Evolutionary conservation across 208 protist genomes (phyloP), one percentile per base, ranked within the genome.

Genomic region (Trypanosoma avium): DNA sequence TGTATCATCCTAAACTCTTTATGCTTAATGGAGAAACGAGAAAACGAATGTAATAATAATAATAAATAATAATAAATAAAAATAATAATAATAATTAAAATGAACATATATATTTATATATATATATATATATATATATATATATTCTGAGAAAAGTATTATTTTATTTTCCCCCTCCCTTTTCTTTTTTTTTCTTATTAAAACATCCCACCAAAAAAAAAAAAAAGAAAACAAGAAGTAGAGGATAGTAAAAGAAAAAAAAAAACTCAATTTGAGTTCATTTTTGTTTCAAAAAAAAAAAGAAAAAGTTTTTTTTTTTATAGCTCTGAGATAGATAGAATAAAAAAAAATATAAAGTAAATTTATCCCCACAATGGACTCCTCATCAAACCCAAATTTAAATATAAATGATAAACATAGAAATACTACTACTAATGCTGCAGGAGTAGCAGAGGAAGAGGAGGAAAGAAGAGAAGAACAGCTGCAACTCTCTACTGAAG

Each of bases 221-320:
- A 38, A n/a, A n/a, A 42, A 8, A 42, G 12, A 42, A 42, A 61
- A 21, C 4, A 50, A 61, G 6, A 27, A 13, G 27, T 13, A 40
- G 24, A 4, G n/a, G 30, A 4, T 5, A 54, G 7, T 4, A 54
- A 19, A 32, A 32, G 5, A 7, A 27, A 54, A 56, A 56, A 38
- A 38, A 38, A 17, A 30, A 3, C 13, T 43, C 10, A 9, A 17
- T 43, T 43, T 43, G 9, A 15, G 9, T 43, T 15, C 38, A 9
- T 9, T 43, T 35, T 32, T 54, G 48, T 9, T 32, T 54, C 2
- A 42, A n/a, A 42, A 42, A 42, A 42, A 9, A 9, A 42, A 42
- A 42, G 36, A 15, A 42, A 9, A 42, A 32, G 21, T 57, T 57
- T 57, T 57, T 57, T 57, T 57, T 38, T 40, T 42, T 57, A 21